Evolutionary conservation across 1,284 basidiomycete genomes (phyloP), one percentile per base, ranked within the genome.

Genomic region (Ganoderma resinaceum): DNA sequence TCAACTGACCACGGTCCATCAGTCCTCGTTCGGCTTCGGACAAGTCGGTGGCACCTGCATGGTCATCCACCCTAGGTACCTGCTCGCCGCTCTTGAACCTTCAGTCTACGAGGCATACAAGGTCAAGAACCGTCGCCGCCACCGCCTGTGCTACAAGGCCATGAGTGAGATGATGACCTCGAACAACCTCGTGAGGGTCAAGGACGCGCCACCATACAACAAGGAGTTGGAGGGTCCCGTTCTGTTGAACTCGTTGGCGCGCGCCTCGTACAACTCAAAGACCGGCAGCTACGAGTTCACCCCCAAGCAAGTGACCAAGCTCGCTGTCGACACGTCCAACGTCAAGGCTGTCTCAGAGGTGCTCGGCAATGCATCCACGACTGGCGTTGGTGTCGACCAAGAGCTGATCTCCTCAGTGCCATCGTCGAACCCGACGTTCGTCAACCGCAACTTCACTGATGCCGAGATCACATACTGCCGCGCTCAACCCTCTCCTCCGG

Each of bases 11-110:
- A 76, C 33, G 8, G 20, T 23, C 46, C 55, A 60, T 23, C 68
- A 92, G 87, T 98, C 97, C 3, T 98, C 96, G 23, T 99, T 99
- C 84, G 98, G 98, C 76, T 99, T 99, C 86, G 98, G 97, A 76
- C 98, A 99, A 89, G 97, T 98, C 73, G 98, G 97, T 72, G 98
- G 97, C 71, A 95, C 93, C 70, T 93, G 91, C 61, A 87, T 97
- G 72, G 85, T 98, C 74, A 80, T 99, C 66, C 92, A 99, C 82
- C 96, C 98, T 62, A 93, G 95, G 74, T 96, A 95, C 84, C 87
- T 98, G 71, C 91, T 96, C 73, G 97, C 92, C 64, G 87, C 93
- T 16, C 83, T 99, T 55, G 90, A 94, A 71, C 87, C 92, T 2
- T 83, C 88, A 37, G 80, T 86, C 70, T 97, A 96, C 76, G 88